Evolutionary conservation across 441 rosid species (phyloP).

Genomic region (Arabidopsis lyrata): DNA sequence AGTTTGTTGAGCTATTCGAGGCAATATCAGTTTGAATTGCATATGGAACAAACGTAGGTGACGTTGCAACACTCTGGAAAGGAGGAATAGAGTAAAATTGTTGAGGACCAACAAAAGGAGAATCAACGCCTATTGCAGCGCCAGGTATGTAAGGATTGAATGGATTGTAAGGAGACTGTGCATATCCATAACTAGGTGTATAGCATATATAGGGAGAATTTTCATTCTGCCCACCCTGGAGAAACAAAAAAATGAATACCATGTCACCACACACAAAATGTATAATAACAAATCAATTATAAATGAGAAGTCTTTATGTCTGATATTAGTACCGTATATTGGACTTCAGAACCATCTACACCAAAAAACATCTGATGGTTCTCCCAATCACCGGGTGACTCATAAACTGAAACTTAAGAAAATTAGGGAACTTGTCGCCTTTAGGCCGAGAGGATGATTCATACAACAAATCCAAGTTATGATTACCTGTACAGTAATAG

Average conservation of each 20-base stretch:
- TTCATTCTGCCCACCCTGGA: slow-evolving; percentile 85
- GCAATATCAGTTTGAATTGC: slow-evolving; percentile 61
- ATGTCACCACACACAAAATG: slow-evolving; percentile 11
- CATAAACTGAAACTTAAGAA: slow-evolving; percentile 63
- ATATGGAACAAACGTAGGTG: slow-evolving; percentile 66
- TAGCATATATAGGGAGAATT: slow-evolving; percentile 81
- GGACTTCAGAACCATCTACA: slow-evolving; percentile 81
- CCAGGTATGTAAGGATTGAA: slow-evolving; percentile 94
- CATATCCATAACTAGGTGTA: slow-evolving; percentile 83
- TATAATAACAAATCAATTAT: not conserved
- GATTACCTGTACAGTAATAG: slow-evolving; percentile 89
- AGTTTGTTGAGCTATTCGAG: slow-evolving; percentile 52
- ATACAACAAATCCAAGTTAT: slow-evolving; percentile 15
- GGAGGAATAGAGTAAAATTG: slow-evolving; percentile 72
- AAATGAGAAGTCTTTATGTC: not conserved
- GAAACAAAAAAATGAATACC: slow-evolving; percentile 22
- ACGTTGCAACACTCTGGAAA: slow-evolving; percentile 64
- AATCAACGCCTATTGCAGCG: slow-evolving; percentile 72
- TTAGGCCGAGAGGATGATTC: not conserved
- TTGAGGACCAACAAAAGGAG: slow-evolving; percentile 64
- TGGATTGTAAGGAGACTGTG: slow-evolving; percentile 90
- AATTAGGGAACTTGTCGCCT: slow-evolving; percentile 21
- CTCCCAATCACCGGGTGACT: slow-evolving; percentile 93
- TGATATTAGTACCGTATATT: slow-evolving; percentile 57
- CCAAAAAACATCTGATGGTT: slow-evolving; percentile 82